Evolutionary conservation across 2,329 filamentous ascomycete genomes (phyloP).

Genomic region (Tothia fuscella): DNA sequence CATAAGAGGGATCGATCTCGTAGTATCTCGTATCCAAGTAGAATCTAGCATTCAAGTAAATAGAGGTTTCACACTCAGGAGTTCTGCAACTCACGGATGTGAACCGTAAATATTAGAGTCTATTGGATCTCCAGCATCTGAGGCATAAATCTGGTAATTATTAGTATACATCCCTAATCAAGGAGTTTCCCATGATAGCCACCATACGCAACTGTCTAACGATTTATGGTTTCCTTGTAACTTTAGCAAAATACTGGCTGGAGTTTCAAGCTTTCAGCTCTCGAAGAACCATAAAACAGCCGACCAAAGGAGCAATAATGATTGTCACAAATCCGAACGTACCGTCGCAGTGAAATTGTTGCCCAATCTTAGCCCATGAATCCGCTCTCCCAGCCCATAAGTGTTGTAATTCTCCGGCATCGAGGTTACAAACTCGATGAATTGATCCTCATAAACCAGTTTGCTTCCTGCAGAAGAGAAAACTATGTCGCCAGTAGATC

Average conservation of each 20-base stretch:
- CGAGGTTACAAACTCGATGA: conserved; percentile 57
- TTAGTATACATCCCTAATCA: no score
- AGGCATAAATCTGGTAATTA: conserved; percentile 56
- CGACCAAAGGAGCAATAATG: no score
- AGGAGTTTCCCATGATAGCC: no score
- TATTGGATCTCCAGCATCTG: conserved; percentile 54
- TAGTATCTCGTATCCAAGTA: conserved; percentile 74
- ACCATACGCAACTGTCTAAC: no score
- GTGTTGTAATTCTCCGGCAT: conserved; percentile 62
- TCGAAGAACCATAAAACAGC: no score
- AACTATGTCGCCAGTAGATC: conserved; percentile 50
- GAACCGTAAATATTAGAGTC: conserved; percentile 64
- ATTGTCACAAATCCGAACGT: no score
- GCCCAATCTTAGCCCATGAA: conserved; percentile 58
- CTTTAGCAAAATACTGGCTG: no score
- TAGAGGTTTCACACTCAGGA: no score
- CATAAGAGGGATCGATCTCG: conserved; percentile 37
- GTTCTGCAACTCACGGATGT: no score
- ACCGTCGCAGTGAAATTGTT: conserved; percentile 59
- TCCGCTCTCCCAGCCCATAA: conserved; percentile 63
- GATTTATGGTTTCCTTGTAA: no score
- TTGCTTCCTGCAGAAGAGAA: conserved; percentile 54
- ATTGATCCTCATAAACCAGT: conserved; percentile 65
- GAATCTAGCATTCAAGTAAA: no score
- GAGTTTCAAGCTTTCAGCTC: no score